Conservation (phyloP, 2,329 filamentous ascomycete species). For the Aspergillus amoenus region DNA sequence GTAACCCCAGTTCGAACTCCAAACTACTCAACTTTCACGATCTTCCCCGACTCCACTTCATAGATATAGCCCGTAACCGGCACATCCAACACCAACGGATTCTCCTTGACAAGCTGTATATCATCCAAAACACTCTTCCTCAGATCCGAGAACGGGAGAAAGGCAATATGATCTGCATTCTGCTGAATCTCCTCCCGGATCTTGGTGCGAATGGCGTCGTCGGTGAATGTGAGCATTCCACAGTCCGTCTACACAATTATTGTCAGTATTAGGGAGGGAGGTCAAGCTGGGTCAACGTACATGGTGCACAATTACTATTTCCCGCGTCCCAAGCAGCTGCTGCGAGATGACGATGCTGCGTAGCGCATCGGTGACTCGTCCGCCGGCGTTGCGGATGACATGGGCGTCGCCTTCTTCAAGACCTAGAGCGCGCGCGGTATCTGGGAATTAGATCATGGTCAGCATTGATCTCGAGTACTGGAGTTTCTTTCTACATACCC, state of each 20-base stretch:
- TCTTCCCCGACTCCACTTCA: conserved; percentile 71
- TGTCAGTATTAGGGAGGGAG: no score
- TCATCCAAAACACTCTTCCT: conserved; percentile 66
- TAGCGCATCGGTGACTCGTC: conserved; percentile 65
- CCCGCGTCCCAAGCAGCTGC: conserved; percentile 72
- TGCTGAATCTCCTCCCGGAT: conserved; percentile 53
- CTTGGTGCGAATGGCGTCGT: conserved; percentile 62
- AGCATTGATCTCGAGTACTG: background rate
- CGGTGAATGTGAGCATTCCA: conserved; percentile 68
- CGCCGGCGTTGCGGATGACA: conserved; percentile 74
- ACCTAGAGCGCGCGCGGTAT: conserved; percentile 68
- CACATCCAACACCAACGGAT: conserved; percentile 61
- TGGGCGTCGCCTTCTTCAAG: conserved; percentile 75
- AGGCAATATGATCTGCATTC: conserved; percentile 54
- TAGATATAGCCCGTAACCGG: conserved; percentile 73
- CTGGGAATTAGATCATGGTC: conserved; percentile 26
- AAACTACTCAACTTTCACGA: conserved; percentile 30
- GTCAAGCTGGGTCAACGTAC: conserved; percentile 18
- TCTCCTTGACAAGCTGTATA: conserved; percentile 60
- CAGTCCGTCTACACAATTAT: conserved; percentile 57
- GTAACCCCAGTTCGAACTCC: no score
- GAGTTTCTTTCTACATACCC: conserved; percentile 14
- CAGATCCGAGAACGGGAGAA: conserved; percentile 65
- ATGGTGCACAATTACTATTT: conserved; percentile 41
- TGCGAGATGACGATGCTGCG: conserved; percentile 76